A percentile compares a stretch with the other conserved stretches of the same genome.
phyloP scores from a whole-genome alignment of 352 stramenopile genomes.

The Halophytophthora polymorphica region DNA sequence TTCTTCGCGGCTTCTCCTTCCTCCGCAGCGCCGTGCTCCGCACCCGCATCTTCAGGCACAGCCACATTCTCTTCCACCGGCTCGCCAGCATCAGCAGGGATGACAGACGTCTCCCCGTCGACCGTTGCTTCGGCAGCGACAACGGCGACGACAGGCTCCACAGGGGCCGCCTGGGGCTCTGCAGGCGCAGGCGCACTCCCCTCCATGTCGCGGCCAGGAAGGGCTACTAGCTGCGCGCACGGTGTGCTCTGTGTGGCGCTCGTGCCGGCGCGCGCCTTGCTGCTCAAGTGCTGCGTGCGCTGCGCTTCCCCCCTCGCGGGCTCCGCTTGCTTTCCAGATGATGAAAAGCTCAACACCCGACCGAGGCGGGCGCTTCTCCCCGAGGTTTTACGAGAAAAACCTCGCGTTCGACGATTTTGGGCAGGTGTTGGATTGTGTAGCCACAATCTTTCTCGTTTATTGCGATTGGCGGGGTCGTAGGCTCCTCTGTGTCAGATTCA shows the following conservation, averaged over 20 bases:
- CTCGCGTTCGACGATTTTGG: neutral
- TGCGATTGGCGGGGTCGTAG: too few relatives aligned
- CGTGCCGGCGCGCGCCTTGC: too few relatives aligned
- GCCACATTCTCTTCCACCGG: neutral
- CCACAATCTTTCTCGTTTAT: too few relatives aligned
- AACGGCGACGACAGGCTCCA: neutral
- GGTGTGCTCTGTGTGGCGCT: neutral
- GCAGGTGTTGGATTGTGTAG: too few relatives aligned
- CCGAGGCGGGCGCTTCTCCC: slow-evolving; percentile 1
- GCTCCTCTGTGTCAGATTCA: too few relatives aligned
- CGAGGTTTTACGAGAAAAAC: slow-evolving; percentile 12
- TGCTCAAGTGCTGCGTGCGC: too few relatives aligned
- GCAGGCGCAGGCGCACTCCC: slow-evolving; percentile 6
- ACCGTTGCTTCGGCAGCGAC: slow-evolving; percentile 3
- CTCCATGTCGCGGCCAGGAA: slow-evolving; percentile 16
- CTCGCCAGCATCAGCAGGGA: too few relatives aligned
- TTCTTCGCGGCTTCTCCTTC: neutral
- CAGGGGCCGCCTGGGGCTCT: slow-evolving; percentile 7
- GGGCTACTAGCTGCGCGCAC: neutral
- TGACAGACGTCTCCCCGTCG: neutral
- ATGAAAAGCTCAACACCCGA: slow-evolving; percentile 30
- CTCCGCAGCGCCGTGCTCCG: neutral
- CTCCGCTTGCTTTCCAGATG: slow-evolving; percentile 7
- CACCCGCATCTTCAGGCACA: neutral
- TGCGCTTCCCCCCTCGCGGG: neutral